Base-by-base conservation (phyloP, 306 rosid species). In the Prunus padus region DNA sequence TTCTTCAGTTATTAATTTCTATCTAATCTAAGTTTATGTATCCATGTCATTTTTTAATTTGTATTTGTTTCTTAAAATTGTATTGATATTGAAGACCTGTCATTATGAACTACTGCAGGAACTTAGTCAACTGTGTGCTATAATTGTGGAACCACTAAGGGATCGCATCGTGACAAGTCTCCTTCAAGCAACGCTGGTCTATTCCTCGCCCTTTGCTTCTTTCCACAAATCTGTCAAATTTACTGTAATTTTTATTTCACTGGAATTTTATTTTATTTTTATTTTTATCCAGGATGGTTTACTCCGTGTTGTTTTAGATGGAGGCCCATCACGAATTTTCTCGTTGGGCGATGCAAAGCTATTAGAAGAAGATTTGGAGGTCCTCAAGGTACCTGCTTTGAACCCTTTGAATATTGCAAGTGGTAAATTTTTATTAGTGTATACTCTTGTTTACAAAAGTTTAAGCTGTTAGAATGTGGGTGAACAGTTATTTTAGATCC, bases 81-180 rank as follows among this genome's bases (percentile, higher is more conserved):
- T 33, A 59, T 49, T 61, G 59, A 67, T 10, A 3, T 44, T 74
- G 61, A 69, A 69, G 19, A 60, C 19, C 44, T 66, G 15, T 69
- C 46, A 13, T 68, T 67, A 37, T 82, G 76, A 80, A 74, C 66
- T 57, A 19, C 33, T 83, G 50, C 87, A 95, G 99, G 96, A 90
- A 82, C 99, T 95, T 77, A 82, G 86, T 84, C 91, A 87, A 77
- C 91, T 95, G 23, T 95, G 99, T 76, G 91, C 81, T 82, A 83
- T 92, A 80, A 91, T 95, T 56, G 97, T 92, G 81, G 99, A 95
- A 82, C 96, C 99, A 69, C 97, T 95, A 60, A 84, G 99, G 85
- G 99, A 95, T 84, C 97, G 87, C 67, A 81, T 95, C 47, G 99
- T 95, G 85, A 95, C 97, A 20, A 92, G 99, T 86, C 97, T 95